These are phyloP conservation scores for Thelonectria discophora DNA, from an alignment of 2,329 filamentous ascomycete species.

Conservation along the genomic window DNA sequence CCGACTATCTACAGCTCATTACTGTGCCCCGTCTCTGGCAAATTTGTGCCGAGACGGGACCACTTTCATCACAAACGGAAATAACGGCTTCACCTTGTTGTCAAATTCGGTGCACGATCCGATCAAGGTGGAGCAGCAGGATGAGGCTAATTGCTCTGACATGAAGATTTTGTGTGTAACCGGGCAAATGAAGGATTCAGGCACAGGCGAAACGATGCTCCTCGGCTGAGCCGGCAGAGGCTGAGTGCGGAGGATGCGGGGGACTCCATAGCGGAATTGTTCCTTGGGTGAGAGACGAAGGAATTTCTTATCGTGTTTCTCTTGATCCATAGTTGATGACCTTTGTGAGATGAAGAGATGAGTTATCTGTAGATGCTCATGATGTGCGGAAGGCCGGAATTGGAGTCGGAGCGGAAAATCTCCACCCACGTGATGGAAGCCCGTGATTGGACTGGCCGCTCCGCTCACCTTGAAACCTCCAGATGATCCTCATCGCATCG, in stretches of 20 bases:
- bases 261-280: not conserved
- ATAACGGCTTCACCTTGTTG: not conserved
- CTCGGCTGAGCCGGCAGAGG: too few species aligned
- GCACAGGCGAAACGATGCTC: not conserved
- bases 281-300: not conserved
- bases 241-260: not conserved
- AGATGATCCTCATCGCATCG: not conserved
- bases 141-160: not conserved
- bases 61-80: constrained; percentile 6
- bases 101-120: not conserved
- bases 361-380: too few species aligned
- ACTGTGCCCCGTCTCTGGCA: not conserved
- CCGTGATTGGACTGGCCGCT: constrained; percentile 16
- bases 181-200: not conserved
- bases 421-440: constrained; percentile 16
- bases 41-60: constrained; percentile 7
- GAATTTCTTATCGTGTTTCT: too few species aligned
- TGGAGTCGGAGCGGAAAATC: too few species aligned
- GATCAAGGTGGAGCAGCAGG: constrained; percentile 9
- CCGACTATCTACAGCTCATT: too few species aligned
- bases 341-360: too few species aligned
- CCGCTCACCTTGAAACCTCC: not conserved
- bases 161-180: not conserved
- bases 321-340: too few species aligned
- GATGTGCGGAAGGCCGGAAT: not conserved